Evolutionary conservation across 2,329 filamentous ascomycete species (phyloP), one percentile per base, ranked within the genome.

Genomic region (Colletotrichum tamarilloi): DNA sequence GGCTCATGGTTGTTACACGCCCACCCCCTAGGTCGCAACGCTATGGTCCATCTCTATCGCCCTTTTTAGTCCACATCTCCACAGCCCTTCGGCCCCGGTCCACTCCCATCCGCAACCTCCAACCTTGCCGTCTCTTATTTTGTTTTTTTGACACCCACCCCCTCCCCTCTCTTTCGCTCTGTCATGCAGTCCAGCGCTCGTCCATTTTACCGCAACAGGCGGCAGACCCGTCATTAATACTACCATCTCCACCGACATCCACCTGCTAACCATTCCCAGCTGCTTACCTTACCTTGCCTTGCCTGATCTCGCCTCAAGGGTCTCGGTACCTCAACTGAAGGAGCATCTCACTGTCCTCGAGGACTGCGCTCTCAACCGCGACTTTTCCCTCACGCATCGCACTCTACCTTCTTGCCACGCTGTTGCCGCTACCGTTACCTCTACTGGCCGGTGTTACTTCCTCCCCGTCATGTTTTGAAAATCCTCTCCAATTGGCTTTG

Each of bases 181-280:
- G 55, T 64, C 60, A 68, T 75, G 73, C 75, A 76, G 71, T 55
- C 16, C 59, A 32, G 62, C 67, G 70, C 73, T 69, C 63, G 70
- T 76, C 79, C 80, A 77, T 80, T 81, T 81, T 82, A 77, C 80
- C 80, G 80, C 79, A 80, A 77, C 75, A 76, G 77, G 77, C 78
- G 78, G 79, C 77, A 77, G 73, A 73, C 74, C 74, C 72, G 68
- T 74, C 67, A 68, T 63, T 72, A 68, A 69, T 78, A 76, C 77
- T 69, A 77, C 74, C 16, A 70, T 59, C 74, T 74, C 74, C 74
- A 73, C 63, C 63, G 52, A 72, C 69, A 70, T 70, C 70, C 73
- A 74, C 64, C 65, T 62, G 55, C 74, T 76, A 72, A 76, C 79
- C 79, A 69, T 77, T 75, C 75, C 65, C 28, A 67, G 65, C 53